phyloP scores from a whole-genome alignment of 805 yeast genomes.

The Yamadazyma nakazawae region DNA sequence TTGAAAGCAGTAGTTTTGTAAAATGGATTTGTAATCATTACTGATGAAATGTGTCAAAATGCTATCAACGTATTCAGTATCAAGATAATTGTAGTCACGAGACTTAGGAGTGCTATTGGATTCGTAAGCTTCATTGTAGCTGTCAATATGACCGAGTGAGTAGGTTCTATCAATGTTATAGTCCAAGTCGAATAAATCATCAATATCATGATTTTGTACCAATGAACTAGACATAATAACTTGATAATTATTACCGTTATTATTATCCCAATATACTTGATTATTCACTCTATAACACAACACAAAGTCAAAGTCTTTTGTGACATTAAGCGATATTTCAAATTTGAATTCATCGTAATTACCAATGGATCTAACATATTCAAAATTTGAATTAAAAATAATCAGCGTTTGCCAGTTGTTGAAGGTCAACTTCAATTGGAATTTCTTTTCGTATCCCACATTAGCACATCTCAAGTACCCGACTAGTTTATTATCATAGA shows the following conservation, averaged over 20 bases:
- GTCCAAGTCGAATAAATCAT: conserved; percentile 1
- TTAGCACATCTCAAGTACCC: conserved; percentile 18
- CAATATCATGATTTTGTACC: conserved; percentile 2
- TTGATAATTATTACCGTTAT: conserved; percentile 29
- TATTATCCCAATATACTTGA: conserved; percentile 38
- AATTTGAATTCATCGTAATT: conserved; percentile 50
- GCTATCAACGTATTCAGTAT: conserved; percentile 9
- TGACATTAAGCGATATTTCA: conserved; percentile 33
- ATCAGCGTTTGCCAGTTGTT: conserved; percentile 45
- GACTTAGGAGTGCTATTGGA: neutral
- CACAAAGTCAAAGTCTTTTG: conserved; percentile 11
- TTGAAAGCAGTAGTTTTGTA: conserved; percentile 12
- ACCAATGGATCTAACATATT: conserved; percentile 10
- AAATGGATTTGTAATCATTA: conserved; percentile 9
- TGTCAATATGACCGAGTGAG: neutral
- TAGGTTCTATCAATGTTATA: conserved; percentile 3
- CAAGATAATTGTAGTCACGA: conserved; percentile 1
- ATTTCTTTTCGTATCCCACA: conserved; percentile 34
- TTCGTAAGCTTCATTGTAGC: neutral
- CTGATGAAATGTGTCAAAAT: conserved; percentile 5
- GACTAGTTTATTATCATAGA: conserved; percentile 9
- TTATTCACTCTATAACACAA: conserved; percentile 29
- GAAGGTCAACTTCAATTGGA: conserved; percentile 45
- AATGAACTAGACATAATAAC: conserved; percentile 6
- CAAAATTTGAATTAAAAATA: conserved; percentile 19